phyloP scores from a whole-genome alignment of 129 eudicot genomes.

The Pseudognaphalium luteoalbum region DNA sequence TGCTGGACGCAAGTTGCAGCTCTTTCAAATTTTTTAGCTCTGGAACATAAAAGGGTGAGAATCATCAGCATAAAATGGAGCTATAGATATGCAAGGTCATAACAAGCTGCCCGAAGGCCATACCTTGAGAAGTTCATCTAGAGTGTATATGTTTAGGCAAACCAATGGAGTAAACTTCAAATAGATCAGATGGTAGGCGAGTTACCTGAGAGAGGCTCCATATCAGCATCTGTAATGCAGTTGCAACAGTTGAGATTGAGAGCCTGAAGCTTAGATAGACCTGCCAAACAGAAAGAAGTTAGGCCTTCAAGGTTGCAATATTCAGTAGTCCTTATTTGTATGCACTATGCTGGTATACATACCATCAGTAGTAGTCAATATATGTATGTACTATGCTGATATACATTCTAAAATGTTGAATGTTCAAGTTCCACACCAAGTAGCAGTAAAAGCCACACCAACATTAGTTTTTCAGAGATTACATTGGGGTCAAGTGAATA shows the following conservation, averaged over 20 bases:
- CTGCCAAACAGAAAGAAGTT: slow-evolving; percentile 34
- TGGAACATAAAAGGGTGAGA: slow-evolving; percentile 26
- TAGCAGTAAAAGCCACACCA: not conserved
- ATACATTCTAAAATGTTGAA: not conserved
- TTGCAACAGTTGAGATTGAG: slow-evolving; percentile 90
- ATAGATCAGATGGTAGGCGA: not conserved
- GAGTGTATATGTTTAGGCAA: not conserved
- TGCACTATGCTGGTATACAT: not conserved
- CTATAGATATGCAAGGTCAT: not conserved
- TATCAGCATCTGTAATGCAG: slow-evolving; percentile 82
- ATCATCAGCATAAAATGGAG: not conserved
- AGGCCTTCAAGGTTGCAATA: not conserved
- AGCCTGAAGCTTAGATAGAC: slow-evolving; percentile 73
- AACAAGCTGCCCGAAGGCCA: not conserved
- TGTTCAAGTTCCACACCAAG: not conserved
- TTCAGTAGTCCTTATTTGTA: not conserved
- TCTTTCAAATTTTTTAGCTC: slow-evolving; percentile 74
- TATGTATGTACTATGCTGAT: not conserved
- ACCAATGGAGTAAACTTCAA: too few species aligned
- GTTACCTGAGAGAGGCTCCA: slow-evolving; percentile 84
- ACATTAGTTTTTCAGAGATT: not conserved
- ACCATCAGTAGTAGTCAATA: not conserved
- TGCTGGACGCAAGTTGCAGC: slow-evolving; percentile 83
- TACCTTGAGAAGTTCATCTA: not conserved
- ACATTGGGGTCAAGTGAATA: not conserved